Conservation (phyloP, 371 early-diverging fungal genomes). For the Dichotomocladium elegans region DNA sequence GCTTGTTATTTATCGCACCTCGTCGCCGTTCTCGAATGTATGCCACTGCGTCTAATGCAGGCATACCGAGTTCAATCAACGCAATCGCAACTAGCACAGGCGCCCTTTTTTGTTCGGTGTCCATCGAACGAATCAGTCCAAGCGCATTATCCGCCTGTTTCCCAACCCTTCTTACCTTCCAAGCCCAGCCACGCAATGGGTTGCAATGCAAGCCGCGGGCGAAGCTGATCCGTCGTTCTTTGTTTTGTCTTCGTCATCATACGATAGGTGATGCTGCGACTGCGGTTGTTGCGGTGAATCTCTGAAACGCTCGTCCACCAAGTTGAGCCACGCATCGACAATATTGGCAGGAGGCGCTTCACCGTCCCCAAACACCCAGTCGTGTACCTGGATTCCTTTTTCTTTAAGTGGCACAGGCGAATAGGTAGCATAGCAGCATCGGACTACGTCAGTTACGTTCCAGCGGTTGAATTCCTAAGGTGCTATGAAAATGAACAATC, state of each 20-base stretch:
- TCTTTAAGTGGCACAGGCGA: constrained; percentile 57
- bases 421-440: constrained; percentile 92
- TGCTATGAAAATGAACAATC: no score
- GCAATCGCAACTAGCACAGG: constrained; percentile 82
- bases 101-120: no score
- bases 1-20: constrained; percentile 85
- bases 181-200: constrained; percentile 87
- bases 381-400: constrained; percentile 75
- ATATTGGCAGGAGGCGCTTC: constrained; percentile 75
- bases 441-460: constrained; percentile 81
- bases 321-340: constrained; percentile 73
- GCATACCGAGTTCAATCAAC: constrained; percentile 82
- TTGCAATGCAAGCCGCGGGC: constrained; percentile 57
- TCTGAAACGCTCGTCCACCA: constrained; percentile 59
- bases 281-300: constrained; percentile 1
- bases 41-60: constrained; percentile 75
- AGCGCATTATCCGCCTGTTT: not conserved
- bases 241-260: constrained; percentile 5
- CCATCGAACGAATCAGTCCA: not conserved
- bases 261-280: not conserved
- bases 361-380: constrained; percentile 86
- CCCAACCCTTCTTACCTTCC: constrained; percentile 50
- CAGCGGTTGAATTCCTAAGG: constrained; percentile 44
- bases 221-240: not conserved
- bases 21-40: constrained; percentile 80